Base-by-base conservation (phyloP, 306 rosid species). In the Inga oerstediana region DNA sequence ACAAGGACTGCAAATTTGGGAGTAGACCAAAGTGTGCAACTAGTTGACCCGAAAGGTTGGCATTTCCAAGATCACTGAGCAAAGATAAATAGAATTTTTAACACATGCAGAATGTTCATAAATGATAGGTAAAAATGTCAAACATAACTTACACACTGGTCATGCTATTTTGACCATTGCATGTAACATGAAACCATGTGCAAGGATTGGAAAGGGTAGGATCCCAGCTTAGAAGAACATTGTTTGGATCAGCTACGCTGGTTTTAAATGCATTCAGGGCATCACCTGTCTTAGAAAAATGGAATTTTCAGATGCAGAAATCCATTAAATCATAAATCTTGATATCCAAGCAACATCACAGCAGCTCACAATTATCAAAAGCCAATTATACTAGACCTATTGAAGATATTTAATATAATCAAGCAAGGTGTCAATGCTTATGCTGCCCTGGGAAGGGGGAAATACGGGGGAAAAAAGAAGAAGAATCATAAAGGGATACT, bases 151-250 rank as follows among this genome's bases (percentile, higher is more conserved):
- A 94, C 98, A 94, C 92, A 76, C 91, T 85, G 4, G 85, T 92
- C 19, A 92, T 94, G 14, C 88, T 81, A 76, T 85, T 88, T 1
- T 87, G 89, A 37, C 37, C 58, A 54, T 78, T 88, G 81, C 98
- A 94, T 37, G 89, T 83, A 44, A 94, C 88, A 52, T 92, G 91
- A 72, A 89, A 88, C 98, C 98, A 94, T 8, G 94, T 89, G 75
- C 97, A 94, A 76, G 98, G 98, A 91, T 79, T 90, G 72, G 85
- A 90, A 16, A 89, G 89, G 8, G 90, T 84, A 37, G 90, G 7
- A 87, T 92, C 91, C 98, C 98, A 94, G 84, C 83, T 92, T 70
- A 79, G 88, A 58, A 94, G 85, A 74, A 83, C 89, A 82, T 48
- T 72, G 54, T 70, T 87, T 70, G 97, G 91, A 87, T 94, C 98